phyloP scores from a whole-genome alignment of 495 filamentous ascomycete genomes.

The Aspergillus cavernicola region DNA sequence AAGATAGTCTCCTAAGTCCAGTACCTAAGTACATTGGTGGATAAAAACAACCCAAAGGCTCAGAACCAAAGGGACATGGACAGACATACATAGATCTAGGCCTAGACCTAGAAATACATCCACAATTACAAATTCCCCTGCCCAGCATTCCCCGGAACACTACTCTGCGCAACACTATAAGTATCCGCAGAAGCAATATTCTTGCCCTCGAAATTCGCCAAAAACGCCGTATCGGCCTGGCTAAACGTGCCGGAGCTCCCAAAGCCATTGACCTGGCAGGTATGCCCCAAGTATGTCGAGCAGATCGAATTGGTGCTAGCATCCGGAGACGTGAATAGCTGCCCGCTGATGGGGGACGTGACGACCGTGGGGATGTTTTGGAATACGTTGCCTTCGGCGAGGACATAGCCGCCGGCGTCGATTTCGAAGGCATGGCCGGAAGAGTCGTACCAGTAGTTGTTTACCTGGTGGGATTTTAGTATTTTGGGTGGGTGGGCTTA shows the following conservation, averaged over 20 bases:
- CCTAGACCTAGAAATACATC: too few relatives aligned
- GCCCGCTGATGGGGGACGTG: constrained; percentile 30
- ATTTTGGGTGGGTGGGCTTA: neutral
- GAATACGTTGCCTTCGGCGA: constrained; percentile 61
- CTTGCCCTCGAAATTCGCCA: constrained; percentile 49
- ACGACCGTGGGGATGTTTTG: constrained; percentile 40
- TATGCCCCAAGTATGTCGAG: constrained; percentile 38
- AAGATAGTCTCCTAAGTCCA: too few relatives aligned
- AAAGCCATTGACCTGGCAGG: constrained; percentile 46
- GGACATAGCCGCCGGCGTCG: constrained; percentile 43
- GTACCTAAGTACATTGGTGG: too few relatives aligned
- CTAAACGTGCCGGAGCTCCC: constrained; percentile 39
- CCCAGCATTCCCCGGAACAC: constrained; percentile 29
- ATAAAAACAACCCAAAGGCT: too few relatives aligned
- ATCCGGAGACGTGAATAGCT: constrained; percentile 40
- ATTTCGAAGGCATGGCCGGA: constrained; percentile 56
- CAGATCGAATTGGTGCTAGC: constrained; percentile 36
- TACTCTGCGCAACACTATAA: constrained; percentile 11
- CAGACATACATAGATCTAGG: too few relatives aligned
- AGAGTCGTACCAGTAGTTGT: constrained; percentile 57
- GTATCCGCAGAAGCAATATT: constrained; percentile 39
- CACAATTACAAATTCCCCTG: constrained; percentile 37
- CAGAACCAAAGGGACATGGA: too few relatives aligned
- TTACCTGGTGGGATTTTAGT: constrained; percentile 31
- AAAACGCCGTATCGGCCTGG: constrained; percentile 36